A percentile compares a stretch with the other conserved stretches of the same genome.
phyloP scores from a whole-genome alignment of 306 rosid species.

The Morella rubra region DNA sequence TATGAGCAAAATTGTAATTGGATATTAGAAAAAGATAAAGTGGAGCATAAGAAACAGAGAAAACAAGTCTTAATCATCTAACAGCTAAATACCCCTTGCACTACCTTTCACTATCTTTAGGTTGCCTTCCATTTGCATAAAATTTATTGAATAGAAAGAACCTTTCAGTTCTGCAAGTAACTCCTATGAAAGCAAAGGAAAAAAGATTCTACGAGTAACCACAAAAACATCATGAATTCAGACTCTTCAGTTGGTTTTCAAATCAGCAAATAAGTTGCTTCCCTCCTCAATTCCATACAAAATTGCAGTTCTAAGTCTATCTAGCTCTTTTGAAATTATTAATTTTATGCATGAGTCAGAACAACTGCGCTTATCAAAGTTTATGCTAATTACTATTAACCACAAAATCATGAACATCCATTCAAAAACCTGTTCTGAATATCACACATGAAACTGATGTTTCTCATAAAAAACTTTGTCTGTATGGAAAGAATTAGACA shows the following conservation, averaged over 20 bases:
- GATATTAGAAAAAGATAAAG: background rate
- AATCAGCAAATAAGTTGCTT: background rate
- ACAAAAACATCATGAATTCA: background rate
- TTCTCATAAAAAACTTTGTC: background rate
- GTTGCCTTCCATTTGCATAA: slow-evolving; percentile 2
- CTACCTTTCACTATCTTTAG: background rate
- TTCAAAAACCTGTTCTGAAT: background rate
- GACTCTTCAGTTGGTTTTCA: background rate
- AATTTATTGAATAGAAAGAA: background rate
- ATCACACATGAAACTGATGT: background rate
- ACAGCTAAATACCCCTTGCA: background rate
- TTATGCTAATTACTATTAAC: background rate
- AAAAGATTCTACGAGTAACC: background rate
- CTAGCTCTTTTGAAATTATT: no score
- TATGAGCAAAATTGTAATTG: background rate
- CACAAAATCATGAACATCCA: background rate
- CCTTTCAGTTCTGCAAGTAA: background rate
- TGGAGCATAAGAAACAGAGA: background rate
- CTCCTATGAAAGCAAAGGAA: background rate
- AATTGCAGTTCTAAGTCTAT: no score
- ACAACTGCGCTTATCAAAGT: background rate
- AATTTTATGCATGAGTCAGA: background rate
- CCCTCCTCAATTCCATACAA: background rate
- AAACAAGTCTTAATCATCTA: background rate
- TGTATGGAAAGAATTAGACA: background rate